These are phyloP conservation scores for Aspergillus sp. DNA, from an alignment of 2,329 filamentous ascomycete genomes.

Conservation along the genomic window DNA sequence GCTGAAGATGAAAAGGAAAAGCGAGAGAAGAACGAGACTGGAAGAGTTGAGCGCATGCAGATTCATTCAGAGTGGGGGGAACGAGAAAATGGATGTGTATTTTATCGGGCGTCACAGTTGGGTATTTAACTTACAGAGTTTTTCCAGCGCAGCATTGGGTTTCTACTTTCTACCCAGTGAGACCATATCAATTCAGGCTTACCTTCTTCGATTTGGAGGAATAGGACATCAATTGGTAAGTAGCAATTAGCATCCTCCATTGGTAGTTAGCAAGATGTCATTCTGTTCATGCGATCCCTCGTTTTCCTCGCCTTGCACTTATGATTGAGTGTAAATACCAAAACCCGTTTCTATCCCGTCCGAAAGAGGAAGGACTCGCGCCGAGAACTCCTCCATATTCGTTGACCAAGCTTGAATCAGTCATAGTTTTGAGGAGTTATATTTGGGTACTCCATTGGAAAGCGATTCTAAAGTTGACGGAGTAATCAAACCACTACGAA, in stretches of 20 bases:
- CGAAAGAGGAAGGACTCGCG: conserved; percentile 15
- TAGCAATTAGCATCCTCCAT: too few relatives aligned
- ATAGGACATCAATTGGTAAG: neutral
- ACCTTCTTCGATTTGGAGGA: neutral
- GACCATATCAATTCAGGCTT: conserved; percentile 4
- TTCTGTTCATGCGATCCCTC: neutral
- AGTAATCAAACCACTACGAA: neutral
- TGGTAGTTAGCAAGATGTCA: too few relatives aligned
- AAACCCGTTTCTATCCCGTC: neutral
- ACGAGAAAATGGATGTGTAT: conserved; percentile 11
- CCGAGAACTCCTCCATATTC: neutral
- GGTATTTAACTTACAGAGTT: conserved; percentile 10
- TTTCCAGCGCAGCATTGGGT: conserved; percentile 5
- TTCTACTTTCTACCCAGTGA: conserved; percentile 10
- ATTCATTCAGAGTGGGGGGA: conserved; percentile 21
- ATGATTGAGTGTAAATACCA: neutral
- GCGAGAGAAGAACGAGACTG: conserved; percentile 13
- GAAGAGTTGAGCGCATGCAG: conserved; percentile 19
- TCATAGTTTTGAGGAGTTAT: neutral
- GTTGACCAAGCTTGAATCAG: neutral
- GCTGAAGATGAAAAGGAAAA: conserved; percentile 9
- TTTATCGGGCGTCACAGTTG: conserved; percentile 9
- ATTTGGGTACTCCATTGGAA: neutral
- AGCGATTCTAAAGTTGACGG: neutral
- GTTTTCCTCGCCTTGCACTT: neutral